Evolutionary conservation across 441 rosid species (phyloP).

Genomic region (Gossypium davidsonii): DNA sequence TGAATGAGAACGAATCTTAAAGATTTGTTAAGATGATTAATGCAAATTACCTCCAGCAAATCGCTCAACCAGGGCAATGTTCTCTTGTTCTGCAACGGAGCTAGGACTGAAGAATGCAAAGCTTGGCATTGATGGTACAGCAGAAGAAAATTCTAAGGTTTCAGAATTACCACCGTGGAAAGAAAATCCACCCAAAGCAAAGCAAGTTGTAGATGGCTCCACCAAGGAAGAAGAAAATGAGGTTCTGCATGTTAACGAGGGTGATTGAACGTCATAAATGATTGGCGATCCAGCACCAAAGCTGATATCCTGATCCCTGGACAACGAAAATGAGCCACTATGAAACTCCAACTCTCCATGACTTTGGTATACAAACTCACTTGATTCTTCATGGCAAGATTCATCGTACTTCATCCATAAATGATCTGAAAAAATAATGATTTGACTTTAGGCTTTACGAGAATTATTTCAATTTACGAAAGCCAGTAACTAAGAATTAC

Average conservation of each 20-base stretch:
- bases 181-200: slow-evolving; percentile 35
- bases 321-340: slow-evolving; percentile 34
- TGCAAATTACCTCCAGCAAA: slow-evolving; percentile 32
- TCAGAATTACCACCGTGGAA: slow-evolving; percentile 29
- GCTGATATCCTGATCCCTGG: slow-evolving; percentile 57
- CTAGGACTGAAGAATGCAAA: slow-evolving; percentile 49
- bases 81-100: slow-evolving; percentile 23
- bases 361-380: slow-evolving; percentile 18
- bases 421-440: slow-evolving; percentile 31
- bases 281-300: slow-evolving; percentile 41
- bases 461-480: neutral
- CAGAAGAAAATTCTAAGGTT: slow-evolving; percentile 30
- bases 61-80: slow-evolving; percentile 10
- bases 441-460: neutral
- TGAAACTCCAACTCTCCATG: slow-evolving; percentile 31
- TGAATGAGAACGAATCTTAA: neutral
- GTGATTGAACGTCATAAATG: slow-evolving; percentile 28
- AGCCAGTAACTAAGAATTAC: neutral
- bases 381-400: slow-evolving; percentile 6
- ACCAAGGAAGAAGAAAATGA: slow-evolving; percentile 40
- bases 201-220: slow-evolving; percentile 36
- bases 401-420: slow-evolving; percentile 43
- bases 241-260: slow-evolving; percentile 36
- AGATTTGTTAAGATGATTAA: slow-evolving; percentile 5
- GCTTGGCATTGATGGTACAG: slow-evolving; percentile 48